Percentiles rank a stretch among this genome's conserved stretches.
Evolutionary conservation across 495 filamentous ascomycete species (phyloP).

Genomic region (Astrocystis sublimbata): DNA sequence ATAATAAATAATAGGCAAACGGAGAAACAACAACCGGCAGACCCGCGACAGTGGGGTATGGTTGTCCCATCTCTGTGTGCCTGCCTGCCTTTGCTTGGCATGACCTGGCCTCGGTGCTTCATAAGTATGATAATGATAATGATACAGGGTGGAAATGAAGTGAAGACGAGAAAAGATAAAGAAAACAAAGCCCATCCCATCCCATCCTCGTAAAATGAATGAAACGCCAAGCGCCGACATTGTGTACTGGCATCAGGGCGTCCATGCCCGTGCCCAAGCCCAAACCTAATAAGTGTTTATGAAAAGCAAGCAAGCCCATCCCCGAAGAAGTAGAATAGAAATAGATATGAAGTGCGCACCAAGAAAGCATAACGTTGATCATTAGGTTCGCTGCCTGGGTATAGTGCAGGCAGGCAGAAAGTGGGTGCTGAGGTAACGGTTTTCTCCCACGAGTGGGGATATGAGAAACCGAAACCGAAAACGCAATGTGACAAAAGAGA

Average conservation of each 20-base stretch:
- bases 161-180: background rate
- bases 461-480: constrained; percentile 16
- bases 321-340: background rate
- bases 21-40: constrained; percentile 1
- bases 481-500: constrained; percentile 1
- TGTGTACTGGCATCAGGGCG: constrained; percentile 26
- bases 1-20: too few relatives aligned
- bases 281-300: constrained; percentile 6
- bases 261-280: constrained; percentile 22
- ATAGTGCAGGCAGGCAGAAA: too few relatives aligned
- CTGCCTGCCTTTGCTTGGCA: too few relatives aligned
- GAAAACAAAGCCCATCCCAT: background rate
- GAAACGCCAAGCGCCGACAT: constrained; percentile 29
- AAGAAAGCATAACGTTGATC: constrained; percentile 27
- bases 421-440: constrained; percentile 14
- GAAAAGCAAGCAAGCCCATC: background rate
- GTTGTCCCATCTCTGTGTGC: background rate
- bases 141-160: constrained; percentile 1
- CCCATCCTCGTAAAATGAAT: background rate
- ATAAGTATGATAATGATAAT: too few relatives aligned
- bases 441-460: constrained; percentile 11
- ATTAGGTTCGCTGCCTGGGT: constrained; percentile 20
- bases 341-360: constrained; percentile 9
- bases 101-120: background rate
- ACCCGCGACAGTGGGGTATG: background rate